phyloP scores from a whole-genome alignment of 345 rosid species.

The Camelina laxa region DNA sequence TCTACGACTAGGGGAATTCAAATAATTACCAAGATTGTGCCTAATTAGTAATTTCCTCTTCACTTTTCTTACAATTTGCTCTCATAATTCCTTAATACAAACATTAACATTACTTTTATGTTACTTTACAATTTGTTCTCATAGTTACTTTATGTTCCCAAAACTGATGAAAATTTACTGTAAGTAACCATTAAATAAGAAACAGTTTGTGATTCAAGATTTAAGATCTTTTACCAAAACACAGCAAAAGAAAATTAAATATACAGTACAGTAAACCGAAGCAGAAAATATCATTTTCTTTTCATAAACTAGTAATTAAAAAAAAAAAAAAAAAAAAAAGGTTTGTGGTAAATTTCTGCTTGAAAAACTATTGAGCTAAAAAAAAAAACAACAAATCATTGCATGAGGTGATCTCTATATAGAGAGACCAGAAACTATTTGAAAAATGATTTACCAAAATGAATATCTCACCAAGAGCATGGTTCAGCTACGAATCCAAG shows the following conservation, averaged over 20 bases:
- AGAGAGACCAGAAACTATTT: constrained; percentile 8
- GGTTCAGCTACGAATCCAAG: constrained; percentile 58
- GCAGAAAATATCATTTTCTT: neutral
- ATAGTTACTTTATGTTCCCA: neutral
- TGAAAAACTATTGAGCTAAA: neutral
- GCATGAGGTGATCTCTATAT: constrained; percentile 24
- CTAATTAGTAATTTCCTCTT: neutral
- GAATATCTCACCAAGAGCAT: neutral
- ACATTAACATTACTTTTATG: neutral
- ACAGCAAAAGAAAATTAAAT: neutral
- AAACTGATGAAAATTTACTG: neutral
- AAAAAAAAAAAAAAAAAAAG: neutral
- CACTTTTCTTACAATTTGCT: neutral
- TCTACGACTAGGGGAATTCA: too few species aligned
- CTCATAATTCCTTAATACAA: neutral
- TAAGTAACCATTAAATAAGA: neutral
- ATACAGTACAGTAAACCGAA: too few species aligned
- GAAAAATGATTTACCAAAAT: constrained; percentile 27
- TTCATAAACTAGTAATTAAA: neutral
- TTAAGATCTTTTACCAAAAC: neutral
- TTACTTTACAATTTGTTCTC: neutral
- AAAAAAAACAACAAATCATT: constrained; percentile 13
- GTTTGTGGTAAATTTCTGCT: constrained; percentile 14
- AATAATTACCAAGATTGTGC: too few species aligned
- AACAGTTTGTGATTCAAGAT: neutral